phyloP scores from a whole-genome alignment of 129 eudicot species.

The Kitagawia praeruptora region DNA sequence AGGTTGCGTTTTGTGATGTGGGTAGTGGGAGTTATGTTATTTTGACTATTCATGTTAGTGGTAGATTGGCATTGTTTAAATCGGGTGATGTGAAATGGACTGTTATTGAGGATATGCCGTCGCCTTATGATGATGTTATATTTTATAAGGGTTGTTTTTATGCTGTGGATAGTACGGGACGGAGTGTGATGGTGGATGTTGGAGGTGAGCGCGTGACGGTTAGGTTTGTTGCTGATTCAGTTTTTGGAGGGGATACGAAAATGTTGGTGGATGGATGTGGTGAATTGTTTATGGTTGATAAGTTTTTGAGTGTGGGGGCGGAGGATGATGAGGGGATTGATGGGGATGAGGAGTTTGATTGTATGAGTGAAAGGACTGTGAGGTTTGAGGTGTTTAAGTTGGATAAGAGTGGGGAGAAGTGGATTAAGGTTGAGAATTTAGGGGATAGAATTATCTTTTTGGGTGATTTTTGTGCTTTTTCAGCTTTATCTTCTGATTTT shows the following conservation, averaged over 20 bases:
- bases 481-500: slow-evolving; percentile 46
- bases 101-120: slow-evolving; percentile 45
- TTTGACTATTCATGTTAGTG: slow-evolving; percentile 71
- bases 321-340: slow-evolving; percentile 62
- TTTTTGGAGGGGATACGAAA: slow-evolving; percentile 88
- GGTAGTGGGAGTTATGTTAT: slow-evolving; percentile 39
- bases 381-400: slow-evolving; percentile 67
- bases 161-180: slow-evolving; percentile 63
- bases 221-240: slow-evolving; percentile 36
- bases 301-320: slow-evolving; percentile 54
- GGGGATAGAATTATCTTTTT: slow-evolving; percentile 69
- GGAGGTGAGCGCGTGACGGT: slow-evolving; percentile 11
- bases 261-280: slow-evolving; percentile 54
- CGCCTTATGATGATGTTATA: slow-evolving; percentile 77
- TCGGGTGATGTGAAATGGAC: slow-evolving; percentile 59
- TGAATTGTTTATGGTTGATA: slow-evolving; percentile 64
- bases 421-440: slow-evolving; percentile 63
- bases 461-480: slow-evolving; percentile 80
- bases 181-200: slow-evolving; percentile 39
- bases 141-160: slow-evolving; percentile 39
- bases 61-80: slow-evolving; percentile 57
- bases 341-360: slow-evolving; percentile 78
- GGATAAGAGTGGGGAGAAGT: slow-evolving; percentile 35
- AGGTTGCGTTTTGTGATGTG: slow-evolving; percentile 46
- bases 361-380: slow-evolving; percentile 71